Base-by-base conservation (phyloP, 306 rosid genomes). In the Cucurbita maxima region DNA sequence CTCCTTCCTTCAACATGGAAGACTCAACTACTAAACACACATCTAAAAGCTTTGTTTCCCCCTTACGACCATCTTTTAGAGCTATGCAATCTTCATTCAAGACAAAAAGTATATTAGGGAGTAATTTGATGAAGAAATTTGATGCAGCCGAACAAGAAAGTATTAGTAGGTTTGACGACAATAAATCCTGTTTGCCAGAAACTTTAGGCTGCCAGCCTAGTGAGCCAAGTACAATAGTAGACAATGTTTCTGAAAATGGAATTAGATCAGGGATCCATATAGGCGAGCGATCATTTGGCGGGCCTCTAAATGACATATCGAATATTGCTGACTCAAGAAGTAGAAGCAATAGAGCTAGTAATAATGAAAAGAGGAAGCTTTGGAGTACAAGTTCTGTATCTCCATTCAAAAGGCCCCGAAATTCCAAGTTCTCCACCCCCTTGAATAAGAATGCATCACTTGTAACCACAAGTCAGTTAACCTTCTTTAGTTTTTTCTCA, bases 371-470 rank as follows among this genome's bases (percentile, higher is more conserved):
- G 83, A 86, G 91, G 87, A 88, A 83, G 79, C 76, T 84, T 12
- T 82, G 91, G 78, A 77, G 77, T 75, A 78, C 80, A 77, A 77
- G 30, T 74, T 82, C 80, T 30, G 59, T 73, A 76, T 87, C 98
- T 85, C 85, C 97, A 40, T 93, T 93, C 73, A 93, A 90, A 86
- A 87, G 48, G 84, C 98, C 96, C 47, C 97, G 97, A 13, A 77
- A 58, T 64, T 83, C 87, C 67, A 83, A 87, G 47, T 77, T 75
- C 77, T 74, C 88, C 57, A 78, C 83, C 20, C 87, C 87, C 63
- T 76, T 79, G 71, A 88, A 81, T 53, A 79, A 58, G 75, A 80
- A 80, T 77, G 80, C 74, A 62, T 55, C 82, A 72, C 36, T 54
- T 16, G 56, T 75, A 75, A 72, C 82, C 59, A 82, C 75, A 40